These are phyloP conservation scores for Dothistroma pini DNA, from an alignment of 2,329 filamentous ascomycete species.

Conservation along the genomic window DNA sequence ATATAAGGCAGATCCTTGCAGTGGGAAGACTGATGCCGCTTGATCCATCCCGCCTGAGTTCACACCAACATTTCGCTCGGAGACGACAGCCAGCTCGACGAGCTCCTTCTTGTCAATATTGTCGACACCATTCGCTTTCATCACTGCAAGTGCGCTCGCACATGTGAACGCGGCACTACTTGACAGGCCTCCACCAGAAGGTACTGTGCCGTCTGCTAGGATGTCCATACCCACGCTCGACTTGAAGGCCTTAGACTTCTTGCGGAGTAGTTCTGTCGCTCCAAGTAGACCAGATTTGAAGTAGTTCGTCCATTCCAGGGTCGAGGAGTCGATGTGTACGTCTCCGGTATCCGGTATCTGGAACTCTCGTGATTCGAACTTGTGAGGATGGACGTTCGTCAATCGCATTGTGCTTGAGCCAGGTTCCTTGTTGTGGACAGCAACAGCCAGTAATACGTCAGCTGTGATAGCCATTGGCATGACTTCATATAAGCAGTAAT, in stretches of 20 bases:
- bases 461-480: conserved; percentile 93
- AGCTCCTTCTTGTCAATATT: conserved; percentile 85
- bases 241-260: conserved; percentile 59
- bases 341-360: conserved; percentile 58
- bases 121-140: conserved; percentile 76
- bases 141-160: conserved; percentile 80
- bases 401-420: conserved; percentile 66
- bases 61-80: conserved; percentile 89
- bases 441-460: conserved; percentile 84
- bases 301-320: conserved; percentile 97
- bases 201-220: conserved; percentile 86
- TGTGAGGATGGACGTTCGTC: conserved; percentile 70
- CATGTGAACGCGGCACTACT: conserved; percentile 94
- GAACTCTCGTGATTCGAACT: conserved; percentile 74
- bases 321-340: conserved; percentile 70
- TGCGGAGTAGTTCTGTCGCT: conserved; percentile 71
- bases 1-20: conserved; percentile 79
- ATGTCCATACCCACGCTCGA: conserved; percentile 77
- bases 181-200: conserved; percentile 84
- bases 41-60: conserved; percentile 99
- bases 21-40: conserved; percentile 88
- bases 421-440: conserved; percentile 49
- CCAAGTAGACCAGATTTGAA: conserved; percentile 89
- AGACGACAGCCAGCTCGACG: conserved; percentile 89
- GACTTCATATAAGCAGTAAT: conserved; percentile 95